Conservation (phyloP, 305 asterid genomes). For the Fraxinus xanthoxyloides region DNA sequence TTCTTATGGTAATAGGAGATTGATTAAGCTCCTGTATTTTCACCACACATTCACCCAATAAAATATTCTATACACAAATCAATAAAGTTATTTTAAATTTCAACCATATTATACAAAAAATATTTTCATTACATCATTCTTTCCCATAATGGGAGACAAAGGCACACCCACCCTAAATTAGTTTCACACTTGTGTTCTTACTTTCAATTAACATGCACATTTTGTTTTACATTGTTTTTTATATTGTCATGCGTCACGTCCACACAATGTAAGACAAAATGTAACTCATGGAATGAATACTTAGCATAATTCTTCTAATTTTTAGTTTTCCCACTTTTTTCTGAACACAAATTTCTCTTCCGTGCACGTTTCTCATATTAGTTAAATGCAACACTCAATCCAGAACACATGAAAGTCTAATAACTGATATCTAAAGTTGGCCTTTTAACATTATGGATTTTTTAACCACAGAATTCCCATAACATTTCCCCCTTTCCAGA, state of each 20-base stretch:
- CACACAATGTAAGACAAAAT: neutral
- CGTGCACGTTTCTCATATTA: neutral
- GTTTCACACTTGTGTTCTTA: neutral
- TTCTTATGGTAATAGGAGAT: neutral
- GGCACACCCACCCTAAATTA: neutral
- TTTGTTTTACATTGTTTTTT: no score
- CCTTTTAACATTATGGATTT: neutral
- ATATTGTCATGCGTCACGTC: neutral
- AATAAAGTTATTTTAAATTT: no score
- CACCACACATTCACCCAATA: no score
- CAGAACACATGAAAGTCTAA: neutral
- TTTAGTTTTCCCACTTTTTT: neutral
- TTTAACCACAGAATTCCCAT: neutral
- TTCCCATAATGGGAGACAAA: no score
- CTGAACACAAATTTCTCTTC: neutral
- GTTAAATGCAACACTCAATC: neutral
- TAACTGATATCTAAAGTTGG: neutral
- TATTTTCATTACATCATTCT: no score
- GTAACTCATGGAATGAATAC: neutral
- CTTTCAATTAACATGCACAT: no score
- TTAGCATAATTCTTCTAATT: neutral
- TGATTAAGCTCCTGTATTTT: neutral
- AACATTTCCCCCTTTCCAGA: neutral
- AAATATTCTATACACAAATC: no score
- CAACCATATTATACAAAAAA: no score